Evolutionary conservation across 2,329 filamentous ascomycete genomes (phyloP), one percentile per base, ranked within the genome.

Genomic region (Diaporthe sp.): DNA sequence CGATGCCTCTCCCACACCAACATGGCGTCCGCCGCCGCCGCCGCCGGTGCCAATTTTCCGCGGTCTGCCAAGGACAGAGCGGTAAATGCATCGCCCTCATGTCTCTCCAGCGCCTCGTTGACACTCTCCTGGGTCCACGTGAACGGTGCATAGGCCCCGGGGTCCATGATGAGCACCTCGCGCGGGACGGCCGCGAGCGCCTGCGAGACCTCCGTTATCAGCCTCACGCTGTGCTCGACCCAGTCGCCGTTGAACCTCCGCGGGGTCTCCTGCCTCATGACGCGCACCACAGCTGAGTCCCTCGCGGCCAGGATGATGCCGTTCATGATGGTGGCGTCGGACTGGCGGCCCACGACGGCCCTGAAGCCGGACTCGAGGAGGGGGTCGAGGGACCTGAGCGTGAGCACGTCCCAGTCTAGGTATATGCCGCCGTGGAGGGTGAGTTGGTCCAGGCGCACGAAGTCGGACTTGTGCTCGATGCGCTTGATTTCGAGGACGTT

Each of bases 381-480:
- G 5, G 72, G 72, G 13, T 66, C 61, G 27, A 80, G 42, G 12
- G 79, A 75, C 15, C 78, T 78, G 1, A 81, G 74, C 3, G 78
- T 75, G 4, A 80, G 68, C 2, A 77, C 78, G 65, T 81, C 80
- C n/a, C 73, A 74, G 75, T 81, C 81, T 5, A 81, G 73, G 71
- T 82, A 82, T 12, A 81, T 56, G 8, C 81, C 80, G 50, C 81
- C 81, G 35, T 76, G 76, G 4, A 75, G 27, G 7, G 73, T 71
- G 19, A 82, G 70, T 15, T 77, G 77, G 12, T 76, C 70, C n/a
- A 80, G 73, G 25, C 81, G 80, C 4, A 81, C 32, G 39, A 81
- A 79, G 73, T 81, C 80, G 39, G 79, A 77, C 27, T 77, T 77
- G 76, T 82, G 80, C 73, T 79, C 78, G 53, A 77, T 65, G 50